Evolutionary conservation across 2,329 filamentous ascomycete genomes (phyloP).

Genomic region (Diaporthe helianthi): DNA sequence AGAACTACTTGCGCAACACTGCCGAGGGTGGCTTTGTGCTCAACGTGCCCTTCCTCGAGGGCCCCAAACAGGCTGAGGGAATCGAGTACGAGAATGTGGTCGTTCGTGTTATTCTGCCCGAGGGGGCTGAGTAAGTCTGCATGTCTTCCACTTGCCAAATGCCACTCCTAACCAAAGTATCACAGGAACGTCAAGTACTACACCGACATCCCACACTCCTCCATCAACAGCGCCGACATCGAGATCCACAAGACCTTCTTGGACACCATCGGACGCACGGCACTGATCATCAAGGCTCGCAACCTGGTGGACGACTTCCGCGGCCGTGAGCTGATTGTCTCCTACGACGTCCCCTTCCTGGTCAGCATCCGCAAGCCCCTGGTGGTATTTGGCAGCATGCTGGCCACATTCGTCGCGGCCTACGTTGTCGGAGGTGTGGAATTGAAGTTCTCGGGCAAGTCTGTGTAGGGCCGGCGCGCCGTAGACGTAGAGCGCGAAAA

Average conservation of each 20-base stretch:
- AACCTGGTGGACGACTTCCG: slow-evolving; percentile 93
- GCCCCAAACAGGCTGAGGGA: slow-evolving; percentile 84
- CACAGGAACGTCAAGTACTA: slow-evolving; percentile 79
- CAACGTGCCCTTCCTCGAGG: slow-evolving; percentile 91
- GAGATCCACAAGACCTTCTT: slow-evolving; percentile 87
- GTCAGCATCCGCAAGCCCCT: slow-evolving; percentile 86
- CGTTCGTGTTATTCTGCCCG: slow-evolving; percentile 84
- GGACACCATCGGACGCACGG: slow-evolving; percentile 88
- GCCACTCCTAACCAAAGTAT: slow-evolving; percentile 49
- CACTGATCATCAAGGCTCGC: slow-evolving; percentile 77
- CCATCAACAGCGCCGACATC: slow-evolving; percentile 64
- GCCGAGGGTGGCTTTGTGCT: slow-evolving; percentile 78
- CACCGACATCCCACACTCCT: slow-evolving; percentile 71
- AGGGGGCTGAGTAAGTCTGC: slow-evolving; percentile 79
- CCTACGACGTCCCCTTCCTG: slow-evolving; percentile 81
- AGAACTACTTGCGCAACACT: slow-evolving; percentile 74
- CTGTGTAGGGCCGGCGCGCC: slow-evolving; percentile 4
- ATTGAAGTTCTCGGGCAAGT: slow-evolving; percentile 70
- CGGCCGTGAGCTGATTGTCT: slow-evolving; percentile 82
- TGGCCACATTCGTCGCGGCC: slow-evolving; percentile 75
- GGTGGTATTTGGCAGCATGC: slow-evolving; percentile 75
- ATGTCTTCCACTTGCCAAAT: neutral
- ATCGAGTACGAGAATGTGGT: slow-evolving; percentile 84
- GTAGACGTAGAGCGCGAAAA: slow-evolving; percentile 37
- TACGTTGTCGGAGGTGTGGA: slow-evolving; percentile 83